phyloP scores from a whole-genome alignment of 2,329 filamentous ascomycete genomes.

The Sphaerulina populicola region DNA sequence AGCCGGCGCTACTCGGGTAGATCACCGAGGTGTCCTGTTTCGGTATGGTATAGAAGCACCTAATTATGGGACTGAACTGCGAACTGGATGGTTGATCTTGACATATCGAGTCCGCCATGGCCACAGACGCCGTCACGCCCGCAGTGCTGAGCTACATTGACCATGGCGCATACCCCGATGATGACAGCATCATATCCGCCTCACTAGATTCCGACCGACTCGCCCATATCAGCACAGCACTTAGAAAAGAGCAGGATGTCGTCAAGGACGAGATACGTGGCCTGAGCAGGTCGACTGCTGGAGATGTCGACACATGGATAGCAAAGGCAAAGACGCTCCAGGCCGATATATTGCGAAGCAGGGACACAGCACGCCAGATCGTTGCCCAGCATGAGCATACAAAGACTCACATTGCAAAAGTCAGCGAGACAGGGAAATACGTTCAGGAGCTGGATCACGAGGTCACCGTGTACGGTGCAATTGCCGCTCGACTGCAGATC shows the following conservation, averaged over 20 bases:
- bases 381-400: constrained; percentile 66
- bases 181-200: constrained; percentile 48
- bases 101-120: constrained; percentile 9
- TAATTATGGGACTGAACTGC: too few species aligned
- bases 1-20: too few species aligned
- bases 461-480: constrained; percentile 50
- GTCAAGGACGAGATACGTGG: constrained; percentile 62
- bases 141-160: constrained; percentile 58
- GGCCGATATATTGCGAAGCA: constrained; percentile 73
- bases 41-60: too few species aligned
- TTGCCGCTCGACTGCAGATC: constrained; percentile 45
- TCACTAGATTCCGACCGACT: constrained; percentile 44
- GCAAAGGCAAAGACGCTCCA: constrained; percentile 74
- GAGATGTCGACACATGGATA: constrained; percentile 80
- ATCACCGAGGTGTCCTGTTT: too few species aligned
- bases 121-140: constrained; percentile 40
- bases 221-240: constrained; percentile 43
- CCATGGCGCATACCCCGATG: constrained; percentile 49
- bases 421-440: constrained; percentile 53
- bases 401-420: constrained; percentile 53
- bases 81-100: neutral
- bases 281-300: constrained; percentile 67
- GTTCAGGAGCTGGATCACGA: constrained; percentile 50
- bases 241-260: constrained; percentile 46
- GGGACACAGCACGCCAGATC: constrained; percentile 71